Percentiles rank a stretch among this genome's conserved stretches.
Conservation (phyloP, 495 filamentous ascomycete genomes). For the Hypoxylon trugodes region DNA sequence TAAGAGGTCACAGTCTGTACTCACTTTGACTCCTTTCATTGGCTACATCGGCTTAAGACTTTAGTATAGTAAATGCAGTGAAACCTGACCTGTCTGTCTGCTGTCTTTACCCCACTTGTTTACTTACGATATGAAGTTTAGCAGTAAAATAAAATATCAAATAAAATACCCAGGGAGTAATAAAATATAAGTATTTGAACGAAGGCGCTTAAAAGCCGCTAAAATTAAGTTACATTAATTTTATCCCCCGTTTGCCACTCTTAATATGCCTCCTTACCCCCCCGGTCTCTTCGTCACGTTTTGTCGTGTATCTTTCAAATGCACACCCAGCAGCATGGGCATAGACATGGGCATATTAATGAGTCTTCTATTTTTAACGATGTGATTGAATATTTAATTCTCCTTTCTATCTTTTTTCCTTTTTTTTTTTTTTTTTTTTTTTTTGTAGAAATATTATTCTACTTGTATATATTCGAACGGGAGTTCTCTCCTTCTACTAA, state of each 20-base stretch:
- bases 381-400: too few relatives aligned
- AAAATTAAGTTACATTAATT: conserved; percentile 4
- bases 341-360: too few relatives aligned
- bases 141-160: not conserved
- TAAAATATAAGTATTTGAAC: not conserved
- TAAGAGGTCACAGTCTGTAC: not conserved
- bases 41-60: not conserved
- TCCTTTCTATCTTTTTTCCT: too few relatives aligned
- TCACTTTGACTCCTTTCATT: not conserved
- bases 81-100: conserved; percentile 5
- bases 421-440: not conserved
- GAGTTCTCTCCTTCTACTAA: not conserved
- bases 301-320: not conserved
- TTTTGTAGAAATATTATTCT: not conserved
- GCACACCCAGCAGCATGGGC: too few relatives aligned
- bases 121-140: not conserved
- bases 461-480: not conserved
- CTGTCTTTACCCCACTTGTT: conserved; percentile 15
- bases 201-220: conserved; percentile 5
- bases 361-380: not conserved
- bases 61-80: conserved; percentile 25
- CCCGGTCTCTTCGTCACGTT: not conserved
- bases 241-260: conserved; percentile 6
- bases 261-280: not conserved
- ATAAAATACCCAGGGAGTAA: not conserved